Conservation (phyloP, 192 early-diverging fungal genomes). For the Funneliformis mosseae region DNA sequence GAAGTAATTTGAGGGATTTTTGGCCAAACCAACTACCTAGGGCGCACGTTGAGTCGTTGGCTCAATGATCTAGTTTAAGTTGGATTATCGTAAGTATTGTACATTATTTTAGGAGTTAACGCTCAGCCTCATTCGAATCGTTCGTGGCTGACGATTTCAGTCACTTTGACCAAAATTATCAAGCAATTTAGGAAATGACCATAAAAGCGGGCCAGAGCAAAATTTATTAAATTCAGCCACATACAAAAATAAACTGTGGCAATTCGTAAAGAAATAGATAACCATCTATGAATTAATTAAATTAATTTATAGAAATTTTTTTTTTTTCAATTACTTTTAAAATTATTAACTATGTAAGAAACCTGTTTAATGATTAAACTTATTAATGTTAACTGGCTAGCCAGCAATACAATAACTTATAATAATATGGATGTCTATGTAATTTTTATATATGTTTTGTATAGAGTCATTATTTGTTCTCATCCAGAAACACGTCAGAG, state of each 20-base stretch:
- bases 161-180: background rate
- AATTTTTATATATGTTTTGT: background rate
- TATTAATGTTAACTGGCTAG: background rate
- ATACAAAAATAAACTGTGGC: background rate
- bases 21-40: background rate
- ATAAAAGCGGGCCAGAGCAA: no score
- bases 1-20: slow-evolving; percentile 15
- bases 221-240: background rate
- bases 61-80: background rate
- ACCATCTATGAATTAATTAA: no score
- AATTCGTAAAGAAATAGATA: no score
- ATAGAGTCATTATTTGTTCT: slow-evolving; percentile 3
- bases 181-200: background rate
- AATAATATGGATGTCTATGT: background rate
- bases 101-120: background rate
- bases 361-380: background rate
- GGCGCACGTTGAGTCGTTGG: background rate
- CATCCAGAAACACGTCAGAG: slow-evolving; percentile 44
- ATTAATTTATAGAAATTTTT: background rate
- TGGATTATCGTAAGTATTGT: no score
- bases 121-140: no score
- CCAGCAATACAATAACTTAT: background rate
- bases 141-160: background rate
- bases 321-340: background rate
- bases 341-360: background rate